Conservation (phyloP, 345 rosid species). For the Salix brachista region DNA sequence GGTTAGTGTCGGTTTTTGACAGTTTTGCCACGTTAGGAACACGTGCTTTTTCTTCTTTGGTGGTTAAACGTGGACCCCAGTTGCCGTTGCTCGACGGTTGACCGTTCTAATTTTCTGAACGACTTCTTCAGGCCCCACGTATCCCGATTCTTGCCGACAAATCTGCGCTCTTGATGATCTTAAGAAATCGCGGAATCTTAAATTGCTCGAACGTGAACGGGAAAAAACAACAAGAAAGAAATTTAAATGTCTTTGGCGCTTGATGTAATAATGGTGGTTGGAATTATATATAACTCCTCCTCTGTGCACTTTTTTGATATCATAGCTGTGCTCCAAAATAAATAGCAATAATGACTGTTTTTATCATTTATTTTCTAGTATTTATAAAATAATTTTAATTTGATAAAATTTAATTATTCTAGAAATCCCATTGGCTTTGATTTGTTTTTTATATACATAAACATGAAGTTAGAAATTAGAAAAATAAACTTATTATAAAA, state of each 20-base stretch:
- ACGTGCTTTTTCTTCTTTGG: conserved; percentile 33
- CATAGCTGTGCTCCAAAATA: too few species aligned
- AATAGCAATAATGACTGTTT: too few species aligned
- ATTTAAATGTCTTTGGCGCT: background rate
- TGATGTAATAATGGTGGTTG: background rate
- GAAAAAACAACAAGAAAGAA: background rate
- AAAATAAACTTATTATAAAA: background rate
- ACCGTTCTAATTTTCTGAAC: conserved; percentile 28
- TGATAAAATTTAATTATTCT: too few species aligned
- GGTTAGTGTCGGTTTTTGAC: conserved; percentile 37
- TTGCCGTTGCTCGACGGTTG: conserved; percentile 36
- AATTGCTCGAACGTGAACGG: background rate
- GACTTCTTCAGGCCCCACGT: conserved; percentile 20
- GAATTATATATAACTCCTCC: too few species aligned
- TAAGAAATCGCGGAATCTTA: background rate
- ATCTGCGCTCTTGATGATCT: background rate
- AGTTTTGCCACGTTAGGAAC: conserved; percentile 39
- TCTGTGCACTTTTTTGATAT: too few species aligned
- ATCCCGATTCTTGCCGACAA: conserved; percentile 39
- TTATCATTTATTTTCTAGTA: too few species aligned
- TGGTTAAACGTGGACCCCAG: conserved; percentile 13
- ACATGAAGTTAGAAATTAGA: background rate
- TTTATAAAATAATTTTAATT: too few species aligned
- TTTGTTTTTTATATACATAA: background rate
- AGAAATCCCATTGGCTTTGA: too few species aligned